phyloP scores from a whole-genome alignment of 1,284 basidiomycete genomes.

The Malassezia restricta region DNA sequence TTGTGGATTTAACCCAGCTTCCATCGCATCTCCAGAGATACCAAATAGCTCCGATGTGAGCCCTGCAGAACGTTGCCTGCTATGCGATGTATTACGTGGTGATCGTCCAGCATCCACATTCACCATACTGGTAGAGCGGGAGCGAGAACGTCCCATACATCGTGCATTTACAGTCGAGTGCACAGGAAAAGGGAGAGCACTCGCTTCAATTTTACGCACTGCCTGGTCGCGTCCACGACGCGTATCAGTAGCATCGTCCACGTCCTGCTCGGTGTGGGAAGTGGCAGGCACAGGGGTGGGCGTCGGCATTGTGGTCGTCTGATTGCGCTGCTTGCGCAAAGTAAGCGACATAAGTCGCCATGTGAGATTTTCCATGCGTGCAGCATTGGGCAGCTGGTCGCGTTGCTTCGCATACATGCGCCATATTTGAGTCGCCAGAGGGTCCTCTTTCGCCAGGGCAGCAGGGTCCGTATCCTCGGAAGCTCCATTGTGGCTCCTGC shows the following conservation, averaged over 20 bases:
- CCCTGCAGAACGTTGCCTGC: too few relatives aligned
- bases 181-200: background rate
- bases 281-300: background rate
- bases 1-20: background rate
- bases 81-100: too few relatives aligned
- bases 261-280: background rate
- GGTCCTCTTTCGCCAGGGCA: slow-evolving; percentile 57
- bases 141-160: slow-evolving; percentile 39
- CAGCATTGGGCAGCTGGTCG: slow-evolving; percentile 72
- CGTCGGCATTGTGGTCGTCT: background rate
- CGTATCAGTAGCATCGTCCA: background rate
- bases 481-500: too few relatives aligned
- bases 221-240: slow-evolving; percentile 7
- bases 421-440: slow-evolving; percentile 89
- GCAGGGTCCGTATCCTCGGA: slow-evolving; percentile 21
- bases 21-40: background rate
- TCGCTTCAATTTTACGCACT: slow-evolving; percentile 2
- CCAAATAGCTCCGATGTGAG: background rate
- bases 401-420: slow-evolving; percentile 86
- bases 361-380: slow-evolving; percentile 90
- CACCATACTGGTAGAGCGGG: slow-evolving; percentile 55
- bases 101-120: slow-evolving; percentile 61
- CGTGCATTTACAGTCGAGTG: background rate
- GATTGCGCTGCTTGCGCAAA: slow-evolving; percentile 53
- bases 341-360: slow-evolving; percentile 97